Conservation (phyloP, 2,329 filamentous ascomycete genomes). For the Pyrenochaeta sp. region DNA sequence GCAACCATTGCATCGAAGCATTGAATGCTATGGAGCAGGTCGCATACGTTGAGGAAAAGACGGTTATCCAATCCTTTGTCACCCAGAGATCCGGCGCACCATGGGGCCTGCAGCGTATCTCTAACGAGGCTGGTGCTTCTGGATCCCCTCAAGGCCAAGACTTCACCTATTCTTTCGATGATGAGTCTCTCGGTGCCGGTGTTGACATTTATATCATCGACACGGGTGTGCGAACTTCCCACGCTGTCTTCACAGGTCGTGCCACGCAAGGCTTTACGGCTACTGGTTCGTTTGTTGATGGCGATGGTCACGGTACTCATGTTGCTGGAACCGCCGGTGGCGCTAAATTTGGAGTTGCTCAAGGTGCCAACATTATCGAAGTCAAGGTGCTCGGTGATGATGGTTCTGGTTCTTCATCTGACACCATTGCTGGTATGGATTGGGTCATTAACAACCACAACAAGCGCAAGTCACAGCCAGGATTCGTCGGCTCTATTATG, state of each 20-base stretch:
- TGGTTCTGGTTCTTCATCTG: conserved; percentile 56
- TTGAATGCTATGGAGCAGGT: conserved; percentile 53
- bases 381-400: conserved; percentile 61
- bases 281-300: conserved; percentile 45
- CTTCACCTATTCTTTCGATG: conserved; percentile 54
- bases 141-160: conserved; percentile 38
- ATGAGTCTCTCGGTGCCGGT: conserved; percentile 49
- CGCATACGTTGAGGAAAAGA: conserved; percentile 52
- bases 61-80: conserved; percentile 41
- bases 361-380: conserved; percentile 58
- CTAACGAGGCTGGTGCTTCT: conserved; percentile 45
- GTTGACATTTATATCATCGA: conserved; percentile 62
- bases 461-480: conserved; percentile 47
- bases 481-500: conserved; percentile 57
- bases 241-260: conserved; percentile 56
- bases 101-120: conserved; percentile 59
- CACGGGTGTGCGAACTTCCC: conserved; percentile 57
- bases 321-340: conserved; percentile 57
- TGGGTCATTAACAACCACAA: conserved; percentile 57
- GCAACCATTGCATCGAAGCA: conserved; percentile 49
- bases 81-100: conserved; percentile 47
- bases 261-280: conserved; percentile 53
- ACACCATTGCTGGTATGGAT: conserved; percentile 61
- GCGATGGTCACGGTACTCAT: conserved; percentile 60
- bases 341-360: conserved; percentile 56